phyloP scores from a whole-genome alignment of 768 basidiomycete genomes.

The Leccinum broughii region DNA sequence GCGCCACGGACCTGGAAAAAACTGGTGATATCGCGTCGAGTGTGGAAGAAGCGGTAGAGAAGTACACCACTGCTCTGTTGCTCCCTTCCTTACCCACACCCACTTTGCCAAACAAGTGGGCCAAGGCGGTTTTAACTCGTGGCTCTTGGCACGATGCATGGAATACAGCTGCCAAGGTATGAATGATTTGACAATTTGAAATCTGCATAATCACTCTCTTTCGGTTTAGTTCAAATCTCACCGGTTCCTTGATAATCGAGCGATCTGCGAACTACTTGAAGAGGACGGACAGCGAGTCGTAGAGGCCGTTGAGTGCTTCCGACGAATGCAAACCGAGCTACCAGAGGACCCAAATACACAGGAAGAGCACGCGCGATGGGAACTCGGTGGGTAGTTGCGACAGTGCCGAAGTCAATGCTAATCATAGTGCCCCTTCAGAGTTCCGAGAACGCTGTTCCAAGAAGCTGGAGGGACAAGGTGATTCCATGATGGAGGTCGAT shows the following conservation, averaged over 20 bases:
- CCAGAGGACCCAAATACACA: neutral
- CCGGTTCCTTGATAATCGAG: neutral
- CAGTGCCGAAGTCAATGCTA: no score
- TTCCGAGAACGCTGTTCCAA: neutral
- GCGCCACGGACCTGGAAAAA: no score
- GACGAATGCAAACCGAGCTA: neutral
- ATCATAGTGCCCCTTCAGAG: neutral
- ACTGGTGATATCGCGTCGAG: neutral
- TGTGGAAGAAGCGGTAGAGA: neutral
- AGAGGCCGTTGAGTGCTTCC: neutral
- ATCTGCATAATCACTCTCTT: neutral
- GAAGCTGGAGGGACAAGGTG: neutral
- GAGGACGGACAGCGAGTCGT: neutral
- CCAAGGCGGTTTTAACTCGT: neutral
- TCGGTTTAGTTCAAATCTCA: neutral
- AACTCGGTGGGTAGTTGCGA: neutral
- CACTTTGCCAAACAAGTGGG: neutral
- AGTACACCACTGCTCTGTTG: neutral
- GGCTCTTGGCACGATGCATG: neutral
- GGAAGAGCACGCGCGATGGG: neutral
- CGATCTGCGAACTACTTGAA: neutral
- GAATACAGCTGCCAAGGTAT: neutral
- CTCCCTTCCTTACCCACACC: neutral
- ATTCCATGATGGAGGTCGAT: neutral
- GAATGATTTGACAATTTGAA: neutral